Base-by-base conservation (phyloP, 139 green algal species). In the Zygnema circumcarinatum region DNA sequence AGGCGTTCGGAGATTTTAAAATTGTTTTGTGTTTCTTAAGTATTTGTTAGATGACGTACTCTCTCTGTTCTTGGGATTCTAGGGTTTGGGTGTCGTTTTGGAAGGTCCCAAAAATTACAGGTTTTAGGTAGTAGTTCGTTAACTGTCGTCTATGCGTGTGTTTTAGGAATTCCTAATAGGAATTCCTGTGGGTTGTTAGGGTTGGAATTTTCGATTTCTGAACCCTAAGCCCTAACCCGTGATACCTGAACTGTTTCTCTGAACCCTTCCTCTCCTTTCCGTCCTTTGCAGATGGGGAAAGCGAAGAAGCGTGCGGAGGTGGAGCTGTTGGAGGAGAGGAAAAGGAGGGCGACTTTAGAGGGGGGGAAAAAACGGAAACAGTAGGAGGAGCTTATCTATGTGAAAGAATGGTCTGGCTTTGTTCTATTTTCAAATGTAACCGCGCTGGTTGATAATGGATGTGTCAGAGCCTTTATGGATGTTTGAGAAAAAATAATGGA, bases 261-360 rank as follows among this genome's bases (percentile, higher is more conserved):
- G 16, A 25, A 25, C 16, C 2, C 33, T 29, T 47, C 21, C 38
- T 83, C 3, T 83, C 3, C 2, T 83, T 33, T 83, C 35, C 29
- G 3, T 69, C 32, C 3, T 67, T 25, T 76, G 79, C 82, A 88
- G 84, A 90, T 90, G 85, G 85, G 78, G 2, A 85, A 39, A 7
- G 85, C 79, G 16, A 81, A 80, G 47, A 90, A 90, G 85, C 16
- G 41, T 0, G 85, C 78, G 0, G 78, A 80, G 2, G 85, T 90
- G 29, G 85, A 83, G 31, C 31, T 72, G 2, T 72, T 90, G 79
- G 35, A 90, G 11, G 73, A 89, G n/a, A 52, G 79, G 25, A 76
- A 81, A 36, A 39, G 53, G 0, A 86, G 69, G 31, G 80, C 80
- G 29, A 38, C 32, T 32, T 38, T 40, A 36, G 39, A 33, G 31